A percentile compares a stretch with the other conserved stretches of the same genome.
phyloP scores from a whole-genome alignment of 1,284 basidiomycete genomes.

The Microbotryum silenes-acaulis region DNA sequence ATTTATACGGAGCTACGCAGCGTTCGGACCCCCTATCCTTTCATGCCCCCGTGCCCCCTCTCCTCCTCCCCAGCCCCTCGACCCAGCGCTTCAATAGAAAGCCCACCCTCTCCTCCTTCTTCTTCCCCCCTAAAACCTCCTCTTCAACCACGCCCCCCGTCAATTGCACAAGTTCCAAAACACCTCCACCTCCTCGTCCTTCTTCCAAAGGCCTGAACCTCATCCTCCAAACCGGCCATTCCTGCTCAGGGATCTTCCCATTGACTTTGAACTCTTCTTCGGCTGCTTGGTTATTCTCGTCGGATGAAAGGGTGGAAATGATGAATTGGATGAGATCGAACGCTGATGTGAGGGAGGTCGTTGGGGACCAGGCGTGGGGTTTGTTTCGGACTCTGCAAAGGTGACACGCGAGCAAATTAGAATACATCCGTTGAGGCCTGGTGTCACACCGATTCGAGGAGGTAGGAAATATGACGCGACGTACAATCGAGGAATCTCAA shows the following conservation, averaged over 20 bases:
- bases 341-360: conserved; percentile 66
- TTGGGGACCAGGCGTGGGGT: conserved; percentile 67
- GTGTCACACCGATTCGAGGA: conserved; percentile 54
- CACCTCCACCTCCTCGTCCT: conserved; percentile 47
- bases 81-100: conserved; percentile 66
- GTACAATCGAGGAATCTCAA: conserved; percentile 39
- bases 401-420: background rate
- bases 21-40: too few relatives aligned
- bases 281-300: conserved; percentile 10
- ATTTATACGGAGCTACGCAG: too few relatives aligned
- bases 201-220: background rate
- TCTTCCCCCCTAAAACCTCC: conserved; percentile 58
- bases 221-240: background rate
- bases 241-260: conserved; percentile 9
- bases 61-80: conserved; percentile 43
- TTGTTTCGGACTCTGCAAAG: conserved; percentile 54
- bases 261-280: conserved; percentile 6
- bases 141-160: conserved; percentile 48
- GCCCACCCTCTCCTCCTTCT: conserved; percentile 61
- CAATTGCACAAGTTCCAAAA: conserved; percentile 5
- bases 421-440: background rate
- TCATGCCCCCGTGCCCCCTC: background rate
- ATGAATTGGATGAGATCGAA: conserved; percentile 56
- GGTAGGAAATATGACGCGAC: conserved; percentile 54
- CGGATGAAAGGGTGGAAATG: conserved; percentile 39